A percentile compares a stretch with the other conserved stretches of the same genome.
Conservation (phyloP, 306 rosid species). For the Corylus avellana region DNA sequence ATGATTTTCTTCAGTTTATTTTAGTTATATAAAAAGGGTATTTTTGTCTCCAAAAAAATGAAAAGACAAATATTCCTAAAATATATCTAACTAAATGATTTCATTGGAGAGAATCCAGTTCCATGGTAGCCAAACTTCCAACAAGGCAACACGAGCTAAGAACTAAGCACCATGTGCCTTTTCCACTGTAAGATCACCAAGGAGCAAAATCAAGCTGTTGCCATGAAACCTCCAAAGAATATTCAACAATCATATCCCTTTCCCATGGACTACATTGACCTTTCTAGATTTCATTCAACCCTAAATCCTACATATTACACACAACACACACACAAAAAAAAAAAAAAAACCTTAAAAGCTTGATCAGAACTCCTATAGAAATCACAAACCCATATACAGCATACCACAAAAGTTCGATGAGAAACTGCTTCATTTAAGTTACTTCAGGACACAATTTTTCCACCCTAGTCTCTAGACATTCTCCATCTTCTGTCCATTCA, state of each 20-base stretch:
- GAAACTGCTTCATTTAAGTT: constrained; percentile 11
- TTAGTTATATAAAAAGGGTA: too few relatives aligned
- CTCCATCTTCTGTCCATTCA: constrained; percentile 27
- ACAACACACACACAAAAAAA: background rate
- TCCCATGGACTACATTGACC: background rate
- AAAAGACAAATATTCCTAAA: too few relatives aligned
- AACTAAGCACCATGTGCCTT: background rate
- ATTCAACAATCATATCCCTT: background rate
- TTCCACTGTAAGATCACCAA: background rate
- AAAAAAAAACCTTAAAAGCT: background rate
- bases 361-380: background rate
- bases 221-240: background rate
- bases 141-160: background rate
- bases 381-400: constrained; percentile 21
- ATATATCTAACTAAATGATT: too few relatives aligned
- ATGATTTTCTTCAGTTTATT: too few relatives aligned
- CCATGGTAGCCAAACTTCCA: background rate
- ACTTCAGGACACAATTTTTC: constrained; percentile 24
- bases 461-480: constrained; percentile 8
- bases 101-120: too few relatives aligned
- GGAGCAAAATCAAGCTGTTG: background rate
- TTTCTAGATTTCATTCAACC: background rate
- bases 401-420: constrained; percentile 12
- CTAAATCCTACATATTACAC: background rate
- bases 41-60: too few relatives aligned